Percentiles rank a stretch among this genome's conserved stretches.
Evolutionary conservation across 768 basidiomycete genomes (phyloP).

Genomic region (Leccinum barrowsii): DNA sequence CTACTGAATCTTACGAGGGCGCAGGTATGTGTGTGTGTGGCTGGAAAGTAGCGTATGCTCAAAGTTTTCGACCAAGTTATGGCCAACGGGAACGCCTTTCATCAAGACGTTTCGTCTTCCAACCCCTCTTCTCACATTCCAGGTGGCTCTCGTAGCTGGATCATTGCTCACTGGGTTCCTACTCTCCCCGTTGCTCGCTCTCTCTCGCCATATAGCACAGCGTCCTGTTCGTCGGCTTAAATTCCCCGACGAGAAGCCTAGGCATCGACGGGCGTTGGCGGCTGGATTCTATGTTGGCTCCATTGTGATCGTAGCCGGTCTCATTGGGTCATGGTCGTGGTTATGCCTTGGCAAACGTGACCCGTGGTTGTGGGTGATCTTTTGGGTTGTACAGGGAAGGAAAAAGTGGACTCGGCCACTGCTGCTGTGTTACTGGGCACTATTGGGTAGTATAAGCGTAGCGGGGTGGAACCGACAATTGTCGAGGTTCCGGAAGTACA

Average conservation of each 20-base stretch:
- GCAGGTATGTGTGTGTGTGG: slow-evolving; percentile 47
- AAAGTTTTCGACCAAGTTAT: slow-evolving; percentile 48
- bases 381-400: slow-evolving; percentile 73
- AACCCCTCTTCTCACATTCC: slow-evolving; percentile 87
- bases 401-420: slow-evolving; percentile 76
- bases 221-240: slow-evolving; percentile 78
- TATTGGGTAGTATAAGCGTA: slow-evolving; percentile 76
- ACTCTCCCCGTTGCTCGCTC: slow-evolving; percentile 87
- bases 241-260: slow-evolving; percentile 76
- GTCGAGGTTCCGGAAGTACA: slow-evolving; percentile 67
- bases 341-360: slow-evolving; percentile 80
- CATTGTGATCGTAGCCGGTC: slow-evolving; percentile 69
- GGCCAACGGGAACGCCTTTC: slow-evolving; percentile 74
- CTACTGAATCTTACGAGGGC: slow-evolving; percentile 80
- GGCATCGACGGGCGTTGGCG: slow-evolving; percentile 80
- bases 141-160: slow-evolving; percentile 89
- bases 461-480: slow-evolving; percentile 95
- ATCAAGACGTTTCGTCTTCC: slow-evolving; percentile 92
- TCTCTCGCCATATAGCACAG: slow-evolving; percentile 89
- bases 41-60: not conserved
- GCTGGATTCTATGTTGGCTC: slow-evolving; percentile 79
- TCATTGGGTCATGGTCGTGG: slow-evolving; percentile 90
- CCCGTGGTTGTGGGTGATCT: slow-evolving; percentile 84
- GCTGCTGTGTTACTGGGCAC: slow-evolving; percentile 82
- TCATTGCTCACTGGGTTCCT: slow-evolving; percentile 91